phyloP scores from a whole-genome alignment of 495 filamentous ascomycete genomes.

The Penicillium canescens region DNA sequence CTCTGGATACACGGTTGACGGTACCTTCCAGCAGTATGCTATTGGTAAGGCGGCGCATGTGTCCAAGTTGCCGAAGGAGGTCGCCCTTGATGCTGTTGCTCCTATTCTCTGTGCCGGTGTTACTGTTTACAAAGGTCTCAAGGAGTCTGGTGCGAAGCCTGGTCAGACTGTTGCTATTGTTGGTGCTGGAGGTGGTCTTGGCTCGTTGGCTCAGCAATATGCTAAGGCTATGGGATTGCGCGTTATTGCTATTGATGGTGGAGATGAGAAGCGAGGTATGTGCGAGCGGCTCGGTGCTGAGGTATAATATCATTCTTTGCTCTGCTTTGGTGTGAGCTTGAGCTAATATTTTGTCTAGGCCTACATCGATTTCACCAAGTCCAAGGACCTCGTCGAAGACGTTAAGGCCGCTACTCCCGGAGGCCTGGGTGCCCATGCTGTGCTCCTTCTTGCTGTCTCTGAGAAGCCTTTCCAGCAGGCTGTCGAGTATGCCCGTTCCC shows the following conservation, averaged over 20 bases:
- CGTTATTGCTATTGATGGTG: conserved; percentile 73
- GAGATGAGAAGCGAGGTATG: conserved; percentile 73
- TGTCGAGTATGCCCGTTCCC: conserved; percentile 75
- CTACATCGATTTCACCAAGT: conserved; percentile 76
- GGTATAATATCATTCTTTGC: conserved; percentile 5
- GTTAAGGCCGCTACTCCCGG: conserved; percentile 75
- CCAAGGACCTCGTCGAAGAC: conserved; percentile 71
- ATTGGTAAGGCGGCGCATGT: conserved; percentile 84
- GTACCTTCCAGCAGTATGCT: conserved; percentile 89
- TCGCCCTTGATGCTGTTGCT: conserved; percentile 73
- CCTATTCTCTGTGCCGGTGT: conserved; percentile 85
- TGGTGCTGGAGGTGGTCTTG: conserved; percentile 82
- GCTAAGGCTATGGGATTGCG: conserved; percentile 83
- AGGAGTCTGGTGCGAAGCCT: conserved; percentile 64
- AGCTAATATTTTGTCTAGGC: conserved; percentile 16
- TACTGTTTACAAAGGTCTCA: conserved; percentile 89
- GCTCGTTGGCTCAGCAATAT: conserved; percentile 79
- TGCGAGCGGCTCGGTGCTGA: conserved; percentile 62
- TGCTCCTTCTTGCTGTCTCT: conserved; percentile 76
- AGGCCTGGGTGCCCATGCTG: conserved; percentile 82
- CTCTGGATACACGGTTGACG: conserved; percentile 90
- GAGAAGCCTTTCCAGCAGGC: conserved; percentile 96
- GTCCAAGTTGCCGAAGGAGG: conserved; percentile 73
- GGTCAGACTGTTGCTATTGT: conserved; percentile 82
- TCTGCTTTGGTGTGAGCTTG: background rate